These are phyloP conservation scores for Dillenia turbinata DNA, from an alignment of 164 flowering plant species.

Conservation along the genomic window DNA sequence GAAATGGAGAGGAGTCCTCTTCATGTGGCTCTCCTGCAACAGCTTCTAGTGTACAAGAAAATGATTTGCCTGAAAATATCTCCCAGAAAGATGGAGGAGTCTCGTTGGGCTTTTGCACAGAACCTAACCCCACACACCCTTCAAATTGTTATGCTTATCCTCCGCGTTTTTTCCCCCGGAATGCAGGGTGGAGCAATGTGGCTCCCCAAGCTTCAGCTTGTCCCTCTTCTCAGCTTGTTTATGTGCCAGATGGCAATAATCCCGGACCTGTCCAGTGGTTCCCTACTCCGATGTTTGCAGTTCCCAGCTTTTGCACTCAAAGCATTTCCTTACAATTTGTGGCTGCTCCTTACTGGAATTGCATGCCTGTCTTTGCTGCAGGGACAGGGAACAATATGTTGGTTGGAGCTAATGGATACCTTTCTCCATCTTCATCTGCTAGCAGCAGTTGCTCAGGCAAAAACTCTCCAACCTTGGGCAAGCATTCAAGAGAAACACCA, in stretches of 20 bases:
- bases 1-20: constrained; percentile 26
- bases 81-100: constrained; percentile 14
- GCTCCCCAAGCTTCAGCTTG: constrained; percentile 11
- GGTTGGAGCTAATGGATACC: constrained; percentile 17
- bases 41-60: constrained; percentile 15
- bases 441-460: constrained; percentile 33
- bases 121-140: constrained; percentile 9
- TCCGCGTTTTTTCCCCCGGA: constrained; percentile 32
- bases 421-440: constrained; percentile 24
- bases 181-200: constrained; percentile 18
- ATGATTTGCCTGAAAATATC: constrained; percentile 13
- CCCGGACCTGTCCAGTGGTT: constrained; percentile 23
- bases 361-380: constrained; percentile 34
- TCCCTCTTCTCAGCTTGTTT: constrained; percentile 17
- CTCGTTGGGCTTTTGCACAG: constrained; percentile 7
- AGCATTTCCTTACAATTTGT: constrained; percentile 30
- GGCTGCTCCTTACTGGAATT: constrained; percentile 39
- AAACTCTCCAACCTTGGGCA: constrained; percentile 44
- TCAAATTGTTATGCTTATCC: constrained; percentile 28
- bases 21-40: constrained; percentile 23
- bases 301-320: constrained; percentile 29
- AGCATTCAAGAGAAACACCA: constrained; percentile 45
- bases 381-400: constrained; percentile 22
- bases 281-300: constrained; percentile 20
- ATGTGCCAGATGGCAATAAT: constrained; percentile 13